Evolutionary conservation across 2,329 filamentous ascomycete genomes (phyloP).

Genomic region (Pezizomycotina sp.): DNA sequence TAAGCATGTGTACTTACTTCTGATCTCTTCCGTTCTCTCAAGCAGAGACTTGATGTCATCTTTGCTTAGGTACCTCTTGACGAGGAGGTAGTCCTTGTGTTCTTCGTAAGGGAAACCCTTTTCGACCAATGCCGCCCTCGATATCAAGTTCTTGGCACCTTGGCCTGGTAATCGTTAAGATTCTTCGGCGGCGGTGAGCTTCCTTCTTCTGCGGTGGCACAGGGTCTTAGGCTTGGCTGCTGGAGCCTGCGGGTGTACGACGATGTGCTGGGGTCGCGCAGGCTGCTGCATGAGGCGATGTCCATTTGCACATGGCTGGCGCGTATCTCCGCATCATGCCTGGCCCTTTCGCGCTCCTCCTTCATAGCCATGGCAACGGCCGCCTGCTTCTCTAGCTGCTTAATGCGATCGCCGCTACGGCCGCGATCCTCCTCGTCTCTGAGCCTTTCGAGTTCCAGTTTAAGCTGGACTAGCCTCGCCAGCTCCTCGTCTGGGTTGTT

Average conservation of each 20-base stretch:
- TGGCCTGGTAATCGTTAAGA: constrained; percentile 18
- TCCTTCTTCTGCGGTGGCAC: too few relatives aligned
- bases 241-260: too few relatives aligned
- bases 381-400: constrained; percentile 18
- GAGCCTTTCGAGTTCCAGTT: constrained; percentile 15
- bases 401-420: constrained; percentile 17
- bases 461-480: constrained; percentile 13
- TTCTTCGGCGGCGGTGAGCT: constrained; percentile 19
- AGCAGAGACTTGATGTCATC: constrained; percentile 20
- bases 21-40: constrained; percentile 17
- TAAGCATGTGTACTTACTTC: constrained; percentile 20
- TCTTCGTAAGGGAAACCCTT: constrained; percentile 18
- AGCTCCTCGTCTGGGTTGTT: constrained; percentile 13
- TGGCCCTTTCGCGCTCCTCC: constrained; percentile 17
- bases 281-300: too few relatives aligned
- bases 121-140: constrained; percentile 15
- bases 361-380: constrained; percentile 17
- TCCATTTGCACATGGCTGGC: too few relatives aligned
- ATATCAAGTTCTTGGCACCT: constrained; percentile 18
- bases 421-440: constrained; percentile 16
- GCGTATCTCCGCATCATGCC: too few relatives aligned
- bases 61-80: constrained; percentile 18
- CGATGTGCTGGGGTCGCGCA: too few relatives aligned
- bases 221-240: too few relatives aligned
- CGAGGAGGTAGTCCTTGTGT: constrained; percentile 18